Evolutionary conservation across 129 eudicot species (phyloP), one percentile per base, ranked within the genome.

Genomic region (Chrysanthemum lavandulifolium): DNA sequence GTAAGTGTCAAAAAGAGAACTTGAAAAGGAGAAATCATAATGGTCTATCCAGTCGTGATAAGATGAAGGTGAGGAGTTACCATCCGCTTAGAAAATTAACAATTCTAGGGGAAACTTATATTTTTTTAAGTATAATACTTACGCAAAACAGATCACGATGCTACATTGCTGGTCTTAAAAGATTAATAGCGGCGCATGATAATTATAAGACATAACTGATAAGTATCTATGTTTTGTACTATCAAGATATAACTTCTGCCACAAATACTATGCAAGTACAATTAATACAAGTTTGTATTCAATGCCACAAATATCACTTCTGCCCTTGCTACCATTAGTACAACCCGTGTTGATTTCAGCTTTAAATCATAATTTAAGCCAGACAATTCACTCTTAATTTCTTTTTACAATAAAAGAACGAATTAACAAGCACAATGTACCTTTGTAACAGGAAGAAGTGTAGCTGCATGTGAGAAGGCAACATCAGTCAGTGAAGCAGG

Each of bases 401-500:
- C 10, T n/a, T 62, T 76, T 49, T 47, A 13, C 50, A 53, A 61
- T 10, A 68, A 10, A 56, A 56, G 43, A 73, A 45, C 0, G 7
- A 58, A 51, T 45, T 58, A 19, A 33, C 23, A 65, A 43, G 53
- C 18, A 67, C 50, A 8, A 31, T 60, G 78, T 69, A 95, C 99
- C 96, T 90, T 95, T 54, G 97, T 95, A 54, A 91, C 96, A 71
- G 99, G 99, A 78, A 95, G 96, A 73, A 95, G 79, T 12, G 99
- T 87, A 72, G 97, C 97, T 5, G 99, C 99, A 56, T 88, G 99
- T 40, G 99, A 95, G 75, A 95, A 86, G 76, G 99, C 97, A 65
- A 95, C 99, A 83, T 95, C 99, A 0, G 99, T 95, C 75, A 95
- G 71, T 73, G 97, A 89, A 69, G 97, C 93, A 54, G 99, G 97